Percentiles rank a stretch among this genome's conserved stretches.
Evolutionary conservation across 2,329 filamentous ascomycete species (phyloP).

Genomic region (Fusarium sp.): DNA sequence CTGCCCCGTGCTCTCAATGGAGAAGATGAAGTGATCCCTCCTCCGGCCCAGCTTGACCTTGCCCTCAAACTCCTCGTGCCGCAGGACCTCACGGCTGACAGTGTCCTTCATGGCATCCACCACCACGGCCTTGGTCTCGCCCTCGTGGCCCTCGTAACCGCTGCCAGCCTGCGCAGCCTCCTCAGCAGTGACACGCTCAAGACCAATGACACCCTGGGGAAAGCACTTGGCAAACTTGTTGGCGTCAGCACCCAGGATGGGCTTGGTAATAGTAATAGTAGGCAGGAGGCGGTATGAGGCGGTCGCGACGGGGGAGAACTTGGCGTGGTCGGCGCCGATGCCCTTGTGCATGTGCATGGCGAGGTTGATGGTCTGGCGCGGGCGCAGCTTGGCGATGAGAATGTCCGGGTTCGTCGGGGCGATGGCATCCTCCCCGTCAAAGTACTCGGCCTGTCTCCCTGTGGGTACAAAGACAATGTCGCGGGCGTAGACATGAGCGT

Average conservation of each 20-base stretch:
- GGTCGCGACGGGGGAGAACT: slow-evolving; percentile 96
- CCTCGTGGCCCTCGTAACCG: slow-evolving; percentile 79
- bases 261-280: slow-evolving; percentile 83
- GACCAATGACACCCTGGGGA: slow-evolving; percentile 84
- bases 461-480: slow-evolving; percentile 82
- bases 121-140: slow-evolving; percentile 90
- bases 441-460: slow-evolving; percentile 78
- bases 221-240: slow-evolving; percentile 93
- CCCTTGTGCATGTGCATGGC: slow-evolving; percentile 96
- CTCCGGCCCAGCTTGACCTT: slow-evolving; percentile 94
- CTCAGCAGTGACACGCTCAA: slow-evolving; percentile 76
- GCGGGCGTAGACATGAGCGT: slow-evolving; percentile 84
- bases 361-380: slow-evolving; percentile 87
- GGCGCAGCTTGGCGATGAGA: slow-evolving; percentile 91
- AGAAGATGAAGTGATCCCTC: slow-evolving; percentile 97
- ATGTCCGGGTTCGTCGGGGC: slow-evolving; percentile 90
- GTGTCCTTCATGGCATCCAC: slow-evolving; percentile 92
- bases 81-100: slow-evolving; percentile 90
- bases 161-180: slow-evolving; percentile 72
- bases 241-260: slow-evolving; percentile 88
- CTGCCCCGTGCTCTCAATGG: slow-evolving; percentile 93
- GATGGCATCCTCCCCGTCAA: slow-evolving; percentile 76
- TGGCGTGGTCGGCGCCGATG: slow-evolving; percentile 92
- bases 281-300: slow-evolving; percentile 93
- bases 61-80: slow-evolving; percentile 91